Evolutionary conservation across 495 filamentous ascomycete species (phyloP), one percentile per base, ranked within the genome.

Genomic region (Podospora bellae-mahoneyi): DNA sequence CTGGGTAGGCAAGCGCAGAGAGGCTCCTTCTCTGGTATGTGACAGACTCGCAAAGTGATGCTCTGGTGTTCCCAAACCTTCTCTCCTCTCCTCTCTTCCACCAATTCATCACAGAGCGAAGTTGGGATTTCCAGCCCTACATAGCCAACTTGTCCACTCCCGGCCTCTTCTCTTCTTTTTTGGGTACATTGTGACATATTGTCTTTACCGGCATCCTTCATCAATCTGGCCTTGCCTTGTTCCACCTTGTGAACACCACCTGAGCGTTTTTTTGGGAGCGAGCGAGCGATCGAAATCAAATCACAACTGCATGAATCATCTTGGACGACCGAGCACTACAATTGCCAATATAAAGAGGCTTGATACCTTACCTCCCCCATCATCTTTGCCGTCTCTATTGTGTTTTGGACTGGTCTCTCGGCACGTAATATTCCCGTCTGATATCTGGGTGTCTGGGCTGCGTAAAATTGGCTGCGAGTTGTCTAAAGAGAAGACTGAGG

Each of bases 211-310:
- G 61, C 61, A 63, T 59, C 56, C 19, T 61, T 30, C 59, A 10
- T 61, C 59, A 13, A 4, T 61, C 59, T 61, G 26, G 19, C 30
- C 30, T 61, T 28, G 23, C 30, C 30, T 28, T 28, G 61, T 48
- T 63, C 61, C 19, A 28, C 48, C 61, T 10, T 32, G 48, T 3
- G 32, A 26, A 13, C n/a, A 7, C 48, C 61, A 61, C 32, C 20
- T 16, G 61, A 63, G 61, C 61, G 61, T 63, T 63, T 63, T 63
- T 63, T 63, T 63, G 61, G 61, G 30, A 63, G 61, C 61, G 61
- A 63, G 34, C 61, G 34, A 63, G 34, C 34, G 28, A 58, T 58
- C 28, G 30, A 63, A 39, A 44, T 63, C 61, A 48, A 63, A 61
- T 32, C 20, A 61, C 59, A 61, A 58, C 55, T 20, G 10, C 55